These are phyloP conservation scores for Withania somnifera DNA, from an alignment of 305 asterid species.

Conservation along the genomic window DNA sequence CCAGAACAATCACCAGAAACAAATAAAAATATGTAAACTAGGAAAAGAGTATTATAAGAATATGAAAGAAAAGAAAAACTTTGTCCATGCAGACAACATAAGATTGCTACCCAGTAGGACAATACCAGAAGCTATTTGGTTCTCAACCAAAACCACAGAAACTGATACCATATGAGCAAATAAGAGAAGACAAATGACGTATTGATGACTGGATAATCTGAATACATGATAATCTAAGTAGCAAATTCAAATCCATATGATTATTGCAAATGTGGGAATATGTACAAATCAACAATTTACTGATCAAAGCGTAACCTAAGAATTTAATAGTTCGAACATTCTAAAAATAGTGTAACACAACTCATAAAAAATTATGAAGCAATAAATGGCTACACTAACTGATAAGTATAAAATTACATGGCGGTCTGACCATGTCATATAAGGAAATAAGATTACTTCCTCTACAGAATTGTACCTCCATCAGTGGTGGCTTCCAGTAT, in stretches of 20 bases:
- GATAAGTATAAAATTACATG: background rate
- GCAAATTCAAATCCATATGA: background rate
- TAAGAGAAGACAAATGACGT: background rate
- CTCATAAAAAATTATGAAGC: background rate
- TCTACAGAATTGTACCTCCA: slow-evolving; percentile 48
- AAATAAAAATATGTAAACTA: background rate
- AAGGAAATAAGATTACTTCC: background rate
- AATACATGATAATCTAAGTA: background rate
- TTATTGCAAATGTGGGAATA: background rate
- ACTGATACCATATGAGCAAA: background rate
- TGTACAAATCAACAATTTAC: background rate
- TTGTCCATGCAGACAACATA: background rate
- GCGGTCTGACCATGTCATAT: background rate
- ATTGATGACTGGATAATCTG: background rate
- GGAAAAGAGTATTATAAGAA: background rate
- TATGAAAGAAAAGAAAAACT: background rate
- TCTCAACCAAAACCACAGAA: background rate
- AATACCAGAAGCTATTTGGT: background rate
- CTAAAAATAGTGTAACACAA: background rate
- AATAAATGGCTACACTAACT: background rate
- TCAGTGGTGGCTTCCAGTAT: slow-evolving; percentile 96
- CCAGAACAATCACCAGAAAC: background rate
- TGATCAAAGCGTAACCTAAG: background rate
- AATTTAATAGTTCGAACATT: background rate
- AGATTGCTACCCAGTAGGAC: background rate